Evolutionary conservation across 192 early-diverging fungal species (phyloP), one percentile per base, ranked within the genome.

Genomic region (Coemansia sp.): DNA sequence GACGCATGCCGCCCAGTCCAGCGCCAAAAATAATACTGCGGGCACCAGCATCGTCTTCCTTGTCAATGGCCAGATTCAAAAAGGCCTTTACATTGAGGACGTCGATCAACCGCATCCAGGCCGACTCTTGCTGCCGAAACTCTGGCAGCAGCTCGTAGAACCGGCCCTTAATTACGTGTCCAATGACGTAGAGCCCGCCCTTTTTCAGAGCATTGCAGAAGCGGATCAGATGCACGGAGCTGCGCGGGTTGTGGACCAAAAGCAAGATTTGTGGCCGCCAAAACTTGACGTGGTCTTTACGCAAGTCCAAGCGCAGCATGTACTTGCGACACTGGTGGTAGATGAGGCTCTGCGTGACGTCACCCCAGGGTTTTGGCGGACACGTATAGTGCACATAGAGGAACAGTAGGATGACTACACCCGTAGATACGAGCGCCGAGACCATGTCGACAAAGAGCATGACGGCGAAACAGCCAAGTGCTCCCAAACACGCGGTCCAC

Each of bases 311-410:
- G 15, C 88, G 81, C 24, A 91, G 73, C 66, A 91, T 72, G 66
- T 84, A 90, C 69, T 91, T 91, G 74, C 90, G 87, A 60, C 90
- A 89, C 69, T 91, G 89, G 70, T 90, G 90, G 71, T 89, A 91
- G 61, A 91, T 90, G 63, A 91, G 74, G 52, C 85, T 86, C 70
- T 90, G 89, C 2, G 88, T 88, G 6, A 91, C 89, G 57, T 91
- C 88, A 20, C 90, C 90, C 90, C 90, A 91, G 33, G 85, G 73
- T 66, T 91, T 91, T 12, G 89, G 89, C 36, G 88, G 85, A 4
- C 86, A 87, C 38, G 85, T 87, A 58, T 89, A 90, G 71, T 89
- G 89, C 62, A 91, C 88, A 69, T 86, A 80, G 55, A 89, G 76
- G 31, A 91, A 90, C 38, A 91, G 80, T 13, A 88, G 49, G 1